A percentile compares a stretch with the other conserved stretches of the same genome.
Evolutionary conservation across 2,329 filamentous ascomycete species (phyloP).

Genomic region (Colletotrichum sp.): DNA sequence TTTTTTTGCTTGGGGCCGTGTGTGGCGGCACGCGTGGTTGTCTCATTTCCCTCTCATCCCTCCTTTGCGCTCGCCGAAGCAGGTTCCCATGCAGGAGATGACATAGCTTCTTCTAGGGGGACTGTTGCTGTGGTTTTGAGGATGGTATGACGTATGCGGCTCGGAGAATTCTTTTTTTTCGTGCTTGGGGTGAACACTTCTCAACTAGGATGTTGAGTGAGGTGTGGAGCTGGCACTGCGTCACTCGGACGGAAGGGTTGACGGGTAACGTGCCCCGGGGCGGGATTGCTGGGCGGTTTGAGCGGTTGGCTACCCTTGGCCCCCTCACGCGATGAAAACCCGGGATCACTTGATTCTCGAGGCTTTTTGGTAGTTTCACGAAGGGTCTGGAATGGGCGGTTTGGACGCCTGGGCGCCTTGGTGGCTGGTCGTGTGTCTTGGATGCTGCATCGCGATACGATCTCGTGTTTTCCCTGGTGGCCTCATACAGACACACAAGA

Average conservation of each 20-base stretch:
- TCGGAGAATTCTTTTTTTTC: neutral
- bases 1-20: neutral
- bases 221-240: conserved; percentile 14
- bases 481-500: neutral
- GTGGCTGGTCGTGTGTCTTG: neutral
- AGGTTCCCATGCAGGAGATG: conserved; percentile 6
- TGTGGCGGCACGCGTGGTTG: neutral
- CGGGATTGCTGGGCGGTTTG: neutral
- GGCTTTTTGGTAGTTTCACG: neutral
- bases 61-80: neutral
- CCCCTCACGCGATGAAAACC: neutral
- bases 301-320: neutral
- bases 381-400: conserved; percentile 8
- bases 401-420: neutral
- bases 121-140: neutral
- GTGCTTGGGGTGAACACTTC: neutral
- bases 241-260: conserved; percentile 4
- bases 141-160: conserved; percentile 16
- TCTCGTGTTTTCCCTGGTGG: neutral
- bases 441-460: neutral
- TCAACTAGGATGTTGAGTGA: neutral
- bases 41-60: neutral
- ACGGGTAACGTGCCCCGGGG: conserved; percentile 7
- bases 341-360: neutral
- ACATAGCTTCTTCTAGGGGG: neutral